phyloP scores from a whole-genome alignment of 371 early-diverging fungal species.

The Rhizomucor pusillus region DNA sequence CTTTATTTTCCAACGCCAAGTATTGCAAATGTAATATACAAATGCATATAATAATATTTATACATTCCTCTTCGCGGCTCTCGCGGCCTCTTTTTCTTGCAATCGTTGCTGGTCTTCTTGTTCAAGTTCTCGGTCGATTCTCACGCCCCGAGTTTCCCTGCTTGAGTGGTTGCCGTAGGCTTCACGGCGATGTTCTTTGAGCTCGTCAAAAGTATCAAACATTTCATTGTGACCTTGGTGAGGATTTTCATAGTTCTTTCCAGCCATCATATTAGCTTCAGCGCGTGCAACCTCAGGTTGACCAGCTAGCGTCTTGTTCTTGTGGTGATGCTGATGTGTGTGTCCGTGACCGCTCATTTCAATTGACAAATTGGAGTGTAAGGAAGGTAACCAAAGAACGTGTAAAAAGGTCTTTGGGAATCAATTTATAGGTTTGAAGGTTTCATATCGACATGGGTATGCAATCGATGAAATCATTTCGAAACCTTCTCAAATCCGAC shows the following conservation, averaged over 20 bases:
- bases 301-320: neutral
- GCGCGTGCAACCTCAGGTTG: neutral
- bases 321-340: slow-evolving; percentile 3
- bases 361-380: no score
- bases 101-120: slow-evolving; percentile 4
- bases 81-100: neutral
- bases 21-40: no score
- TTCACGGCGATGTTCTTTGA: slow-evolving; percentile 4
- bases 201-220: slow-evolving; percentile 9
- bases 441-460: no score
- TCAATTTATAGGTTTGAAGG: no score
- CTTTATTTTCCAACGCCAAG: no score
- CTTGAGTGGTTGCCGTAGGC: neutral
- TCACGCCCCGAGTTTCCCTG: slow-evolving; percentile 4
- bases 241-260: slow-evolving; percentile 8
- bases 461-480: no score
- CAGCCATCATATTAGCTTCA: slow-evolving; percentile 7
- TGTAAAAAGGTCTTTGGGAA: no score
- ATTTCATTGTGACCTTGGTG: slow-evolving; percentile 5
- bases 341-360: neutral
- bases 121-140: slow-evolving; percentile 7
- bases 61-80: neutral
- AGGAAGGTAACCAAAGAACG: no score
- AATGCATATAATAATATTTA: neutral
- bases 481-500: neutral